Evolutionary conservation across 1,284 basidiomycete species (phyloP).

Genomic region (Pterulicium gracile): DNA sequence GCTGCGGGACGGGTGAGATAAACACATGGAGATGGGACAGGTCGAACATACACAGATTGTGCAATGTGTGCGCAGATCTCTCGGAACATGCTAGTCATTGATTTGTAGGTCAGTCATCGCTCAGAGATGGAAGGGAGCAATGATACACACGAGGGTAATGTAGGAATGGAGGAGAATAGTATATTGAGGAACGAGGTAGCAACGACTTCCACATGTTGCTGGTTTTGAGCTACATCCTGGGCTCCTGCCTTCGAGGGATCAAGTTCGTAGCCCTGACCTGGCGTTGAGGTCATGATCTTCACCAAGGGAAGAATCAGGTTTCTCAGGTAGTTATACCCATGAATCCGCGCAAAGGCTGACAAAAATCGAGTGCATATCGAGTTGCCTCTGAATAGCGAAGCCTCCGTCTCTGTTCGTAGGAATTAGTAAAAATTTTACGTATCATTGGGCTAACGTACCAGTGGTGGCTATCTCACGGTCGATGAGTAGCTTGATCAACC

Average conservation of each 20-base stretch:
- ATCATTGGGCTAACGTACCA: too few relatives aligned
- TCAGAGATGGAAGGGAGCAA: not conserved
- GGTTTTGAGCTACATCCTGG: conserved; percentile 61
- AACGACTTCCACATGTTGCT: conserved; percentile 62
- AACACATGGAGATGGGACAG: not conserved
- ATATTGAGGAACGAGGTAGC: conserved; percentile 71
- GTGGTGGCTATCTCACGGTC: conserved; percentile 75
- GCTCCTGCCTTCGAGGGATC: conserved; percentile 57
- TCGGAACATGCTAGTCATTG: conserved; percentile 76
- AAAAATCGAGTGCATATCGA: conserved; percentile 78
- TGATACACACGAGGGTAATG: conserved; percentile 63
- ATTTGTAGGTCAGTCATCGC: too few relatives aligned
- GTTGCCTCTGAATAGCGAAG: conserved; percentile 77
- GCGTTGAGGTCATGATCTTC: conserved; percentile 61
- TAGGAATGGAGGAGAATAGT: conserved; percentile 60
- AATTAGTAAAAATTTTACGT: not conserved
- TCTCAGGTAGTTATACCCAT: conserved; percentile 83
- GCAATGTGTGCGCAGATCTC: conserved; percentile 83
- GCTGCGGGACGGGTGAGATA: conserved; percentile 19
- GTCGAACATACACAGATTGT: conserved; percentile 58
- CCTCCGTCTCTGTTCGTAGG: conserved; percentile 51
- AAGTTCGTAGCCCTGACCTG: conserved; percentile 72
- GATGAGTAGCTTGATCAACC: conserved; percentile 73
- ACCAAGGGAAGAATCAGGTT: conserved; percentile 70
- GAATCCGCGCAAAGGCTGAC: conserved; percentile 75